These are phyloP conservation scores for Curvularia sp. DNA, from an alignment of 2,329 filamentous ascomycete species.

Conservation along the genomic window DNA sequence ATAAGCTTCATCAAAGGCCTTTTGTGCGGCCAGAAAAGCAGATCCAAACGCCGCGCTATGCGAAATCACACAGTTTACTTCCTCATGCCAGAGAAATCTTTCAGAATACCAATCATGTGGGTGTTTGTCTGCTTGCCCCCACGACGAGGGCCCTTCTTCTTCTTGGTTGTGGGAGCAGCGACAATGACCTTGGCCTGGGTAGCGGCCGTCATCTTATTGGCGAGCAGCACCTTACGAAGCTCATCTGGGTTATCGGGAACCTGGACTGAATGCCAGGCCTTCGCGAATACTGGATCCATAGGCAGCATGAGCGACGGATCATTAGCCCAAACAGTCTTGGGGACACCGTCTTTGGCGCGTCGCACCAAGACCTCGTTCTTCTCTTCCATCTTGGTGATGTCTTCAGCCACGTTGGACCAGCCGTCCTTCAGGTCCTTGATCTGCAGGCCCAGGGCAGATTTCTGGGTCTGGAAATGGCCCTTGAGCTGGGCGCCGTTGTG, in stretches of 20 bases:
- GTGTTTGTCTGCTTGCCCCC: conserved; percentile 84
- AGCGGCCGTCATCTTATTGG: conserved; percentile 81
- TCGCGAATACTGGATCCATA: conserved; percentile 83
- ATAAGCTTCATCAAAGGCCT: not conserved
- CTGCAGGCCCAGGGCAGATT: conserved; percentile 78
- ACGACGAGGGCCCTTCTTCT: conserved; percentile 75
- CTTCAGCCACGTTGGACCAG: conserved; percentile 83
- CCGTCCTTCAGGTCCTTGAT: conserved; percentile 96
- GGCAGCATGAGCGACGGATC: conserved; percentile 76
- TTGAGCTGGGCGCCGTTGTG: conserved; percentile 78
- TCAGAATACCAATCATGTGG: conserved; percentile 82
- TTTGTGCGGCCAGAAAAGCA: not conserved
- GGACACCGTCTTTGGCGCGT: conserved; percentile 86
- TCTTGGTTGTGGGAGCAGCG: conserved; percentile 68
- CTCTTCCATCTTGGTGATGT: conserved; percentile 77
- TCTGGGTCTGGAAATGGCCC: conserved; percentile 79
- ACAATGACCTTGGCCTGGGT: conserved; percentile 74
- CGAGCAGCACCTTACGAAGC: conserved; percentile 77
- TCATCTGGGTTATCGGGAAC: conserved; percentile 75
- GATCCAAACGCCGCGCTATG: conserved; percentile 45
- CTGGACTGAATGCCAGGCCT: conserved; percentile 81
- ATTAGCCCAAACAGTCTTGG: conserved; percentile 83
- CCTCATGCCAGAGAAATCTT: conserved; percentile 68
- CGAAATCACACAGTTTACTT: conserved; percentile 38
- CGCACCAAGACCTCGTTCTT: conserved; percentile 84